Evolutionary conservation across 1,284 basidiomycete genomes (phyloP).

Genomic region (Chalciporus sp.): DNA sequence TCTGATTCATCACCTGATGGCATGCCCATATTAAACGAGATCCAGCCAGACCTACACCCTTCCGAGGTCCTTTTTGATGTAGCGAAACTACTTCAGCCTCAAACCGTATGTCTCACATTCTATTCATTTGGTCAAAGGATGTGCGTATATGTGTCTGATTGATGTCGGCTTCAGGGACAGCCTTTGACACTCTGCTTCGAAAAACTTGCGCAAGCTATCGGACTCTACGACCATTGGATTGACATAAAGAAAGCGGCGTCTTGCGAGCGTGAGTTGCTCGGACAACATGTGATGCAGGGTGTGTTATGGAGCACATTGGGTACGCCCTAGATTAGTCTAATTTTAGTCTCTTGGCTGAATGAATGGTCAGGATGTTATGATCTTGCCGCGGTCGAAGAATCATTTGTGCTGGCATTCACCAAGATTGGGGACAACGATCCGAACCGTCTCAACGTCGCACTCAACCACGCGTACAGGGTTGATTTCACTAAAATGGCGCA

Average conservation of each 20-base stretch:
- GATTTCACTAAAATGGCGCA: constrained; percentile 23
- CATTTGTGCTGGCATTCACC: constrained; percentile 68
- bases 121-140: neutral
- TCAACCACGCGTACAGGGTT: constrained; percentile 69
- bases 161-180: constrained; percentile 55
- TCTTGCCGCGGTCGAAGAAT: constrained; percentile 67
- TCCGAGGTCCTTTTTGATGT: constrained; percentile 72
- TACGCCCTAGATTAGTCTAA: constrained; percentile 28
- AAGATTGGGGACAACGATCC: constrained; percentile 59
- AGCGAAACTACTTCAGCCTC: constrained; percentile 35
- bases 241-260: constrained; percentile 54
- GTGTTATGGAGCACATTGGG: constrained; percentile 72
- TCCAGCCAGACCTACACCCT: constrained; percentile 77
- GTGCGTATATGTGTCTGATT: constrained; percentile 16
- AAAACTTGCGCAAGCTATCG: constrained; percentile 67
- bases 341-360: constrained; percentile 6
- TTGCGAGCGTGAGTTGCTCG: constrained; percentile 63
- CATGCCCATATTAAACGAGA: constrained; percentile 63
- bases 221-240: constrained; percentile 69
- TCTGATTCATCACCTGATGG: constrained; percentile 37
- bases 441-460: constrained; percentile 57
- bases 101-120: constrained; percentile 25
- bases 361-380: constrained; percentile 58
- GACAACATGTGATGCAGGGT: constrained; percentile 72
- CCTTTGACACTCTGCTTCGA: constrained; percentile 69